Percentiles rank a stretch among this genome's conserved stretches.
Evolutionary conservation across 2,329 filamentous ascomycete genomes (phyloP).

Genomic region (Talaromyces sp.): DNA sequence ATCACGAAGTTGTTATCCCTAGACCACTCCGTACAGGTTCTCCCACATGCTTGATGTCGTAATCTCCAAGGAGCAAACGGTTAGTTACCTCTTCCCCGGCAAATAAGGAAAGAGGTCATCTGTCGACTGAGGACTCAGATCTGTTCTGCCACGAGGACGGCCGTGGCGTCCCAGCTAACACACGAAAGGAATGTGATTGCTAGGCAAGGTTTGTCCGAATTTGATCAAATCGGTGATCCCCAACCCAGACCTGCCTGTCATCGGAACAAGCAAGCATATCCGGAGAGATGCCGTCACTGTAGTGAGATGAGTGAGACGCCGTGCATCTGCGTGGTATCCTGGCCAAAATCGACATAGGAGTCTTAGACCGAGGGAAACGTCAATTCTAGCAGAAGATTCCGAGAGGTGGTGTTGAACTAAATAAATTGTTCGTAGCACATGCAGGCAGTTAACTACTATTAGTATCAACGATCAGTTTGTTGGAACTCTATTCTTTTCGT

Average conservation of each 20-base stretch:
- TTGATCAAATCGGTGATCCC: not conserved
- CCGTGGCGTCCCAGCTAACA: slow-evolving; percentile 1
- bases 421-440: not conserved
- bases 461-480: not conserved
- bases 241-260: not conserved
- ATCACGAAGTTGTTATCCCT: not conserved
- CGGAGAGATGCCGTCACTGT: not conserved
- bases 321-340: not conserved
- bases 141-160: slow-evolving; percentile 5
- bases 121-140: not conserved
- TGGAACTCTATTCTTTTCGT: not conserved
- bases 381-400: not conserved
- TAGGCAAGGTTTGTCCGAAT: not conserved
- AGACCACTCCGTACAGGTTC: not conserved
- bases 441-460: not conserved
- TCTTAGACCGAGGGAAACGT: not conserved
- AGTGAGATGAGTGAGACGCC: not conserved
- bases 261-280: not conserved
- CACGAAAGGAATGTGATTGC: slow-evolving; percentile 5
- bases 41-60: not conserved
- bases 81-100: not conserved
- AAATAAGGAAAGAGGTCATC: not conserved
- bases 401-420: not conserved
- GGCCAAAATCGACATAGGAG: not conserved
- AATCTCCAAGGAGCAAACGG: no score